A percentile compares a stretch with the other conserved stretches of the same genome.
Evolutionary conservation across 768 basidiomycete genomes (phyloP).

Genomic region (Lentinula detonsa): DNA sequence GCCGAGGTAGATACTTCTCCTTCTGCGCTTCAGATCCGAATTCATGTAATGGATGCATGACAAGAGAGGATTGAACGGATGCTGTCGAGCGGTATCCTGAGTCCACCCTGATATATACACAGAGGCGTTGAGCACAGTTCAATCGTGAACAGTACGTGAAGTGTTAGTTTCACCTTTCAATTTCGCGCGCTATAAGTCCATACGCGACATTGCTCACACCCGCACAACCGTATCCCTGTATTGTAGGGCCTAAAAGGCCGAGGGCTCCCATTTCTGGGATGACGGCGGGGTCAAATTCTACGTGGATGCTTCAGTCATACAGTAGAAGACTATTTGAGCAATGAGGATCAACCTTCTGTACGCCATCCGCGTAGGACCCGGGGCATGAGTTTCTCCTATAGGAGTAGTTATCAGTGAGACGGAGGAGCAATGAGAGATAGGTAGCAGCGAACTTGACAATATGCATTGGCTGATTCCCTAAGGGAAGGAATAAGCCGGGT

Average conservation of each 20-base stretch:
- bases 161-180: conserved; percentile 59
- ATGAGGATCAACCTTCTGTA: conserved; percentile 60
- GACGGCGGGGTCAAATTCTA: conserved; percentile 73
- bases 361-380: conserved; percentile 86
- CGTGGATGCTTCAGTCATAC: not conserved
- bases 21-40: conserved; percentile 90
- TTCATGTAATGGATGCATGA: conserved; percentile 91
- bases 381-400: conserved; percentile 76
- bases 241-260: conserved; percentile 88
- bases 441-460: conserved; percentile 59
- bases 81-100: conserved; percentile 94
- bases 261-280: conserved; percentile 90
- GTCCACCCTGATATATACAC: conserved; percentile 60
- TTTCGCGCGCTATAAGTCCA: conserved; percentile 88
- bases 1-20: conserved; percentile 80
- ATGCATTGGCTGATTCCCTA: conserved; percentile 74
- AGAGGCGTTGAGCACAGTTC: not conserved
- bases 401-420: conserved; percentile 7
- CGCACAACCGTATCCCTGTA: conserved; percentile 90
- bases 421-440: not conserved
- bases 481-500: not conserved
- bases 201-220: conserved; percentile 90
- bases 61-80: conserved; percentile 92
- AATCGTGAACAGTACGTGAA: not conserved
- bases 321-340: not conserved